These are phyloP conservation scores for Euphorbia lathyris DNA, from an alignment of 345 rosid genomes.

Conservation along the genomic window DNA sequence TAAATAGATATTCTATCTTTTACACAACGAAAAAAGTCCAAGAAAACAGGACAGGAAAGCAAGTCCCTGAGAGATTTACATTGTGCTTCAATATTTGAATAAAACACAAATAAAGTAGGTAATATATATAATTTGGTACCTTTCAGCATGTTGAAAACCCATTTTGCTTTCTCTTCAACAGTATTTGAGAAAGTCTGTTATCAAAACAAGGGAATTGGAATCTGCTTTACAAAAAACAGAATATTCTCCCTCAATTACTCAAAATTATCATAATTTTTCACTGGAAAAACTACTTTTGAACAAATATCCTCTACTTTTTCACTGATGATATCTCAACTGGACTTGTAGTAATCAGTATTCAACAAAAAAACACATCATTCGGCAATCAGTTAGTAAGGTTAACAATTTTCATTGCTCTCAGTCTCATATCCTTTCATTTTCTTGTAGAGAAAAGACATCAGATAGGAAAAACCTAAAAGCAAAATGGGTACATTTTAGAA, in stretches of 20 bases:
- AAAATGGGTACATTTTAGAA: neutral
- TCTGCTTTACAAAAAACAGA: neutral
- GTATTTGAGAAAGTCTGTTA: conserved; percentile 79
- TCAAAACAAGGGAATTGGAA: conserved; percentile 7
- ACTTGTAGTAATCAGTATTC: neutral
- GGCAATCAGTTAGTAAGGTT: neutral
- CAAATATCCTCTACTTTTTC: no score
- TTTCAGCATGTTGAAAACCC: conserved; percentile 96
- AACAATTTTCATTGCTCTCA: neutral
- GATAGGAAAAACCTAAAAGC: neutral
- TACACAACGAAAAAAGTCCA: no score
- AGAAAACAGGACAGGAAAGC: neutral
- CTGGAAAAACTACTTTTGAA: neutral
- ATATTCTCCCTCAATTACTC: neutral
- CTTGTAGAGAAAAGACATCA: no score
- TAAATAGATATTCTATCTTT: no score
- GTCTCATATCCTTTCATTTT: neutral
- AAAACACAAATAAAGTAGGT: neutral
- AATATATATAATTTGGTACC: conserved; percentile 36
- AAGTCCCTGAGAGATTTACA: neutral
- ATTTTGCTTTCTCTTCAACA: conserved; percentile 95
- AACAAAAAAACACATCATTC: neutral
- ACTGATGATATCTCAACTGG: no score
- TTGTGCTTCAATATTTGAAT: neutral
- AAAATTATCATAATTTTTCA: neutral